phyloP scores from a whole-genome alignment of 176 grass and related monocot genomes.

The Eleusine indica region DNA sequence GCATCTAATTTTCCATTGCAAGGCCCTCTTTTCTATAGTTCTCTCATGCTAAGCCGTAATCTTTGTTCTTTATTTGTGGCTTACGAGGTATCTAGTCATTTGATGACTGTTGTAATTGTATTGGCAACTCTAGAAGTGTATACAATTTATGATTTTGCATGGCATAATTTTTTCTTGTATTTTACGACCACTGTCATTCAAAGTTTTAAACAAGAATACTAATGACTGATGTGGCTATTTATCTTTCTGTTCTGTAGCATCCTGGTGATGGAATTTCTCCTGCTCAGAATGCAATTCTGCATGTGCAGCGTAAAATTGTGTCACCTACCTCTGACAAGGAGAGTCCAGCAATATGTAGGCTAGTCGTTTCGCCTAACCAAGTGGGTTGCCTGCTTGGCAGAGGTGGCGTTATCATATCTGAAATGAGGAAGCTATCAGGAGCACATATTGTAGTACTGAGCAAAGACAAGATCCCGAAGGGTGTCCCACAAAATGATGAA shows the following conservation, averaged over 20 bases:
- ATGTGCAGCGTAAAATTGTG: conserved; percentile 74
- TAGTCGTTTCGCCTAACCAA: conserved; percentile 79
- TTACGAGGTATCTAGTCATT: conserved; percentile 21
- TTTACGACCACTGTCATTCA: conserved; percentile 8
- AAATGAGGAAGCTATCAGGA: conserved; percentile 94
- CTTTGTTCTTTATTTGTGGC: conserved; percentile 31
- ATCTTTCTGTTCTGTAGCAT: conserved; percentile 57
- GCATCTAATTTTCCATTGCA: neutral
- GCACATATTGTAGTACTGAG: conserved; percentile 80
- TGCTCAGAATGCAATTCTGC: conserved; percentile 86
- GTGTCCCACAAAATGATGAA: conserved; percentile 73
- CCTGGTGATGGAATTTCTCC: conserved; percentile 81
- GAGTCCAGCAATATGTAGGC: conserved; percentile 45
- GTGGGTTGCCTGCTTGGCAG: conserved; percentile 92
- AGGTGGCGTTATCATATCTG: conserved; percentile 82
- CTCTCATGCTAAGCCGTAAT: neutral
- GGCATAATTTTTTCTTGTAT: neutral
- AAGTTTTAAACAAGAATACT: conserved; percentile 17
- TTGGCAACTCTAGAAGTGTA: neutral
- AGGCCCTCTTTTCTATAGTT: conserved; percentile 14
- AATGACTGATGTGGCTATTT: conserved; percentile 40
- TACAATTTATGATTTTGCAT: conserved; percentile 4
- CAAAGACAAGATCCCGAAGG: conserved; percentile 76
- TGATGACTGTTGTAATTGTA: neutral
- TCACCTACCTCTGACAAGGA: conserved; percentile 52